Percentiles rank a stretch among this genome's conserved stretches.
These are phyloP conservation scores for Zygnema circumcarinatum DNA, from an alignment of 139 green algal genomes.

Conservation along the genomic window DNA sequence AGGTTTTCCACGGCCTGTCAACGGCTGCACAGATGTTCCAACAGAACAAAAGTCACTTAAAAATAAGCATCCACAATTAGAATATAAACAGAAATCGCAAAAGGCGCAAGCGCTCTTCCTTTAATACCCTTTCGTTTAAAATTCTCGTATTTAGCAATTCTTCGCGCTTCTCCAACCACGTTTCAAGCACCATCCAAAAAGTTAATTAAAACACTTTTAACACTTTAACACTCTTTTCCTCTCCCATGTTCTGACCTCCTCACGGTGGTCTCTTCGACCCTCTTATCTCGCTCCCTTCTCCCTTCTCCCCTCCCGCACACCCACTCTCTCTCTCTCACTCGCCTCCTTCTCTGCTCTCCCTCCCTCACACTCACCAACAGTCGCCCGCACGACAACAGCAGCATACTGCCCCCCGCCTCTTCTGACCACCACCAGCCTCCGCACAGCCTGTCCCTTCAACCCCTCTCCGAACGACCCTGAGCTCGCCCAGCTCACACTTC, in stretches of 20 bases:
- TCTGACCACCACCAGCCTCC: background rate
- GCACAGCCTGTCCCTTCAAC: background rate
- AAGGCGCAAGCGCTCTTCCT: background rate
- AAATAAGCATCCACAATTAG: background rate
- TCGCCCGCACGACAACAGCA: background rate
- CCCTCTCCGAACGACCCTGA: no score
- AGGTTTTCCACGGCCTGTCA: conserved; percentile 73
- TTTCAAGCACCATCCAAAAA: no score
- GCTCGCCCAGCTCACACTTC: no score
- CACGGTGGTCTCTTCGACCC: background rate
- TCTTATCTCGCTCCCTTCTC: background rate
- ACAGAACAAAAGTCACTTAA: background rate
- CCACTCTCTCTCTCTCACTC: no score
- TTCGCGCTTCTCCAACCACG: no score
- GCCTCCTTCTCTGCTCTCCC: background rate
- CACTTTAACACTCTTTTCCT: no score
- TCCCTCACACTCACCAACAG: background rate
- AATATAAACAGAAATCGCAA: background rate
- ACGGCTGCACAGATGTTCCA: conserved; percentile 36
- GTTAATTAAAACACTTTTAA: no score
- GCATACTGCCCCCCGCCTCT: background rate
- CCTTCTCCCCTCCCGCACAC: no score
- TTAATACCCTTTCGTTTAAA: background rate
- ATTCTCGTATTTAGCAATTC: no score
- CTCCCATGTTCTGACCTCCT: no score